Percentiles rank a stretch among this genome's conserved stretches.
Evolutionary conservation across 306 rosid genomes (phyloP).

Genomic region (Prunus mongolica): DNA sequence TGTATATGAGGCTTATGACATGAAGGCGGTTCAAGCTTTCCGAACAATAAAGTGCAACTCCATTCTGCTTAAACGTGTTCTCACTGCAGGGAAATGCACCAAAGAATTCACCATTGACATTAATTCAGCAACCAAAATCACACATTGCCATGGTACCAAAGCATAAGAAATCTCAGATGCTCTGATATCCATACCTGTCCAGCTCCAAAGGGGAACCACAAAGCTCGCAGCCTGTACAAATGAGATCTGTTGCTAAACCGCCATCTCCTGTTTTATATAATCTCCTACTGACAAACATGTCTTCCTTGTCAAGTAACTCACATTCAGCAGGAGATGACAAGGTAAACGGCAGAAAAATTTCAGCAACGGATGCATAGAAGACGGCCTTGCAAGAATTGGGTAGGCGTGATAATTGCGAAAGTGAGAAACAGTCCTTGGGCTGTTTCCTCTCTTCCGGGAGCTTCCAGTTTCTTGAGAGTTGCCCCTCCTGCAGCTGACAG

Average conservation of each 20-base stretch:
- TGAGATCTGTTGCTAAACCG: conserved; percentile 52
- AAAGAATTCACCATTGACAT: conserved; percentile 16
- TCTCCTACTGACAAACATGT: conserved; percentile 59
- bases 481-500: conserved; percentile 23
- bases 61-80: conserved; percentile 29
- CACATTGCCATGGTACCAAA: conserved; percentile 2
- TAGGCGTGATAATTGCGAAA: conserved; percentile 45
- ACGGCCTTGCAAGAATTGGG: conserved; percentile 44
- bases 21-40: conserved; percentile 62
- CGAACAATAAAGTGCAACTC: conserved; percentile 49
- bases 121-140: background rate
- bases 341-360: conserved; percentile 41
- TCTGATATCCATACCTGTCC: conserved; percentile 33
- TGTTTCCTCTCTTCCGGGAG: conserved; percentile 42
- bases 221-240: conserved; percentile 76
- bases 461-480: conserved; percentile 57
- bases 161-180: background rate
- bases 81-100: conserved; percentile 26
- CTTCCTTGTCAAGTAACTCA: conserved; percentile 30
- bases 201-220: conserved; percentile 69
- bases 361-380: conserved; percentile 62
- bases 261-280: conserved; percentile 33
- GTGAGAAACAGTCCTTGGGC: conserved; percentile 41
- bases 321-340: conserved; percentile 22
- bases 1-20: conserved; percentile 54